phyloP scores from a whole-genome alignment of 805 yeast species.

The Maudiozyma turicensis region DNA sequence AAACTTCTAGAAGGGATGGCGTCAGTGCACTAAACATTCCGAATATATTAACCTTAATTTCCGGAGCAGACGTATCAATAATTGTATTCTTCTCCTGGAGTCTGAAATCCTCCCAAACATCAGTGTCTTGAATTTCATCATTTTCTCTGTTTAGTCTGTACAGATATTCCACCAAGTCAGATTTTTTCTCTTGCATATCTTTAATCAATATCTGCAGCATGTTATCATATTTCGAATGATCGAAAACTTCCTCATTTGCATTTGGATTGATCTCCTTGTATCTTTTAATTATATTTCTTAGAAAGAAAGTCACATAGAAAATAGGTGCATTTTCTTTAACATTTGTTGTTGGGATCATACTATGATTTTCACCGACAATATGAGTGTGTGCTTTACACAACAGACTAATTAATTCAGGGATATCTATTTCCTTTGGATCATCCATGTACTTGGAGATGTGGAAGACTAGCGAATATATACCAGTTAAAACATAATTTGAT shows the following conservation, averaged over 20 bases:
- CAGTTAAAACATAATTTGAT: conserved; percentile 17
- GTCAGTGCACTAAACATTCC: not conserved
- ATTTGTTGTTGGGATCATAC: conserved; percentile 11
- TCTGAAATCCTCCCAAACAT: not conserved
- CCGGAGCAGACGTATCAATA: not conserved
- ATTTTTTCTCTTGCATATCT: conserved; percentile 10
- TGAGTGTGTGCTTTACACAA: conserved; percentile 10
- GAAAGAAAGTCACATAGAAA: conserved; percentile 17
- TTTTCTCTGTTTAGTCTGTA: not conserved
- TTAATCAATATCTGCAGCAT: conserved; percentile 8
- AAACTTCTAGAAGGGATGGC: not conserved
- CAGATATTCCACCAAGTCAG: conserved; percentile 9
- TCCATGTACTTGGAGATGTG: conserved; percentile 14
- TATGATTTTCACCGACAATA: conserved; percentile 12
- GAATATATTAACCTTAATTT: not conserved
- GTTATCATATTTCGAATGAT: conserved; percentile 4
- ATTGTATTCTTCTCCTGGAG: not conserved
- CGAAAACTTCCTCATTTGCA: conserved; percentile 2
- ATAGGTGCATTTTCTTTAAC: conserved; percentile 21
- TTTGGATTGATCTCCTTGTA: conserved; percentile 5
- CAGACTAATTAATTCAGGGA: conserved; percentile 7
- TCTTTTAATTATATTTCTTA: conserved; percentile 9
- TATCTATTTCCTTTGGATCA: conserved; percentile 6
- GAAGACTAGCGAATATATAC: conserved; percentile 15
- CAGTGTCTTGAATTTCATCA: not conserved